phyloP scores from a whole-genome alignment of 345 rosid species.

The Rubroshorea leprosula region DNA sequence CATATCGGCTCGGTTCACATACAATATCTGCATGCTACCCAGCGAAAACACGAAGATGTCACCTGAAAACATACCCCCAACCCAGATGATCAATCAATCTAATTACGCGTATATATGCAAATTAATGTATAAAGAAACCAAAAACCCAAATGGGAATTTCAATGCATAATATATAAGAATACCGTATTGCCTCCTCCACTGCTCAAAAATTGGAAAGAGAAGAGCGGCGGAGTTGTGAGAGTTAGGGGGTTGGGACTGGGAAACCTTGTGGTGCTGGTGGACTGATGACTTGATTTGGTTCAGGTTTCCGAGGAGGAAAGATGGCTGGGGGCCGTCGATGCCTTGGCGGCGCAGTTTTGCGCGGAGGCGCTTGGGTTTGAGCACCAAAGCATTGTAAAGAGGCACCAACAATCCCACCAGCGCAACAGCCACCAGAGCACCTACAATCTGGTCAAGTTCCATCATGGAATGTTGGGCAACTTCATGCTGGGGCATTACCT shows the following conservation, averaged over 20 bases:
- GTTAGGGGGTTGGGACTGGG: background rate
- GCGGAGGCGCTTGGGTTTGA: too few relatives aligned
- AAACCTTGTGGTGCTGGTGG: background rate
- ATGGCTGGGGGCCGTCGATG: slow-evolving; percentile 22
- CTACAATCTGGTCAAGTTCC: too few relatives aligned
- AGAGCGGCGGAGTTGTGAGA: slow-evolving; percentile 27
- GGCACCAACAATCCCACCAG: too few relatives aligned
- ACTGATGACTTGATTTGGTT: slow-evolving; percentile 31
- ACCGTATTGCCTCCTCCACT: slow-evolving; percentile 39
- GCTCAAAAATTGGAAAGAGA: slow-evolving; percentile 30
- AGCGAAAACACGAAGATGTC: slow-evolving; percentile 30
- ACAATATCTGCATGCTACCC: slow-evolving; percentile 33
- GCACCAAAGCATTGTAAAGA: too few relatives aligned
- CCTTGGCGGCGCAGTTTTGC: slow-evolving; percentile 1
- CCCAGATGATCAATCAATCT: background rate
- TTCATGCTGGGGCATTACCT: too few relatives aligned
- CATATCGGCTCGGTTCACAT: slow-evolving; percentile 28
- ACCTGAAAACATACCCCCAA: slow-evolving; percentile 22
- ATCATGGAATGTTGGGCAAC: too few relatives aligned
- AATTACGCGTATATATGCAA: background rate
- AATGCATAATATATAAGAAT: background rate
- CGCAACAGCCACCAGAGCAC: background rate
- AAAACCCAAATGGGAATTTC: background rate
- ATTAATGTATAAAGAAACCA: background rate
- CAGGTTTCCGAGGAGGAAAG: slow-evolving; percentile 37